Conservation (phyloP, 345 rosid genomes). For the Rhodamnia rubescens region DNA sequence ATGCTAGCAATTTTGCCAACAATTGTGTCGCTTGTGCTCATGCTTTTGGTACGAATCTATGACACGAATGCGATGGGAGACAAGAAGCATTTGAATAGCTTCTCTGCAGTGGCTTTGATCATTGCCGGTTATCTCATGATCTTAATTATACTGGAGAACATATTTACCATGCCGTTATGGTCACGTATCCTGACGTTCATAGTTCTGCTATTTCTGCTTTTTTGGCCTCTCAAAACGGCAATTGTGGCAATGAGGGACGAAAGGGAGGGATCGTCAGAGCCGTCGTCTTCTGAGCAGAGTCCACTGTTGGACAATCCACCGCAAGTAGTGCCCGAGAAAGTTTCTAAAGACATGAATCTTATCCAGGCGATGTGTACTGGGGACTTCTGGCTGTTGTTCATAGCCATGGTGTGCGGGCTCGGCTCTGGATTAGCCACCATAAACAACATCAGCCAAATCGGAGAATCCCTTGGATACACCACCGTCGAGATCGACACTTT, state of each 20-base stretch:
- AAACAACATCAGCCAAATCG: constrained; percentile 73
- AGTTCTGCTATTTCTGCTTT: constrained; percentile 39
- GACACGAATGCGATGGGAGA: constrained; percentile 33
- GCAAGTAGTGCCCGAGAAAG: neutral
- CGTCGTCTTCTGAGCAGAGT: constrained; percentile 14
- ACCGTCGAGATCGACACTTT: constrained; percentile 46
- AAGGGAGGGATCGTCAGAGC: constrained; percentile 9
- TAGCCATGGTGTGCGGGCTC: constrained; percentile 69
- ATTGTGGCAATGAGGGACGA: constrained; percentile 39
- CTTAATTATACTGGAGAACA: constrained; percentile 42
- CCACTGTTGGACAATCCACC: neutral
- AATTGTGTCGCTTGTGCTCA: constrained; percentile 43
- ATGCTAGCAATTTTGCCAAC: constrained; percentile 59
- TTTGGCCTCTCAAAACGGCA: constrained; percentile 48
- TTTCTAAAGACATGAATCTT: constrained; percentile 33
- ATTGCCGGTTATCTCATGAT: constrained; percentile 69
- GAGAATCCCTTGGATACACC: constrained; percentile 69
- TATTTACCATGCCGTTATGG: constrained; percentile 36
- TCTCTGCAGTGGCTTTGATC: constrained; percentile 51
- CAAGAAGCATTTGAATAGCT: constrained; percentile 60
- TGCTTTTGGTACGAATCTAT: constrained; percentile 52
- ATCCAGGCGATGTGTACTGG: constrained; percentile 31
- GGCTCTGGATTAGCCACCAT: constrained; percentile 72
- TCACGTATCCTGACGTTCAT: constrained; percentile 27
- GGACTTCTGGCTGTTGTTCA: constrained; percentile 66